Base-by-base conservation (phyloP, 176 grass and related monocot genomes). In the Oropetium thomaeum region DNA sequence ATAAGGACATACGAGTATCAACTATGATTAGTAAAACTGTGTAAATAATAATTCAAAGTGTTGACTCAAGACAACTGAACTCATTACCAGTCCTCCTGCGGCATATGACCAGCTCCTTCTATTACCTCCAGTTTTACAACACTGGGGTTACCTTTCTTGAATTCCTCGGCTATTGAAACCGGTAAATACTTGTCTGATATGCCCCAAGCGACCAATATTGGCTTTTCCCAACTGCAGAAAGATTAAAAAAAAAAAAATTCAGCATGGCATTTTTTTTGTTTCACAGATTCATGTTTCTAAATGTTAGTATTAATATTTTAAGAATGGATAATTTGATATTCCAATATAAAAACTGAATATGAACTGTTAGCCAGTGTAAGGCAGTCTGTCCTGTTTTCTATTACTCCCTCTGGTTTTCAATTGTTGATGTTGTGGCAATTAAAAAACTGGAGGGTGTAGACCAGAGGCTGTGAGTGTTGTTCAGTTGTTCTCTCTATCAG, bases 71-170 rank as follows among this genome's bases (percentile, higher is more conserved):
- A 1, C 1, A 58, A 45, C 58, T 26, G 30, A 48, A 37, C 20
- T 22, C 58, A 66, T 43, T 93, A 97, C 94, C 94, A 89, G 78
- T 97, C 94, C 63, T 97, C 94, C 43, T 97, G 94, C 0, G 90
- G 94, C 94, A 97, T 93, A 48, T 97, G 94, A 41, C 94, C 90
- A 51, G 94, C 90, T 74, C 94, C 94, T 87, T 97, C 94, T 57
- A 97, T 91, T 51, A 82, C 16, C 57, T 81, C 81, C 63, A 97
- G 26, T 70, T 97, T 84, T 77, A 97, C 72, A 53, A 54, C 77
- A 28, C 20, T 47, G 49, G 83, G 83, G 58, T 97, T 97, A 82
- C 77, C 63, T 62, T 91, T 91, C 78, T 89, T 39, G 54, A 97
- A 91, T 74, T 88, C 94, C 81, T 97, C 88, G 2, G 94, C 90